Conservation (phyloP, 371 early-diverging fungal species). For the Rhizopus arrhizus region DNA sequence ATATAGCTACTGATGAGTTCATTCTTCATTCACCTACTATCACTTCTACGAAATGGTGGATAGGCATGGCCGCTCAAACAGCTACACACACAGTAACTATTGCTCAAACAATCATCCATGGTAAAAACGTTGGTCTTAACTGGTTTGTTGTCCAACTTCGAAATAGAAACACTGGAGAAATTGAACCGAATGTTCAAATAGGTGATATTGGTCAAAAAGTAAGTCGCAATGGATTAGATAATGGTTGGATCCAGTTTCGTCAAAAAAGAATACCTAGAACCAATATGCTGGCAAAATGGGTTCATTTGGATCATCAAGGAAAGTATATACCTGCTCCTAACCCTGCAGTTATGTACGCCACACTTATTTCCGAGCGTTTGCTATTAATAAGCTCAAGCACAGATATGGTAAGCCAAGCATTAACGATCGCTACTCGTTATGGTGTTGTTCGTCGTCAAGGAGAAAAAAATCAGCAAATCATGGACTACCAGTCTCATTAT, state of each 20-base stretch:
- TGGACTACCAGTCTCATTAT: slow-evolving; percentile 72
- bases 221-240: slow-evolving; percentile 84
- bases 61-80: slow-evolving; percentile 84
- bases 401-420: slow-evolving; percentile 49
- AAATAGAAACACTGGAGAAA: slow-evolving; percentile 67
- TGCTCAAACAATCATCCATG: slow-evolving; percentile 69
- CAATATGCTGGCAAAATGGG: slow-evolving; percentile 77
- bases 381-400: slow-evolving; percentile 42
- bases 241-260: slow-evolving; percentile 90
- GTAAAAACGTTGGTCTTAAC: slow-evolving; percentile 73
- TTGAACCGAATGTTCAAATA: slow-evolving; percentile 77
- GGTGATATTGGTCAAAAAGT: slow-evolving; percentile 87
- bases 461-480: slow-evolving; percentile 64
- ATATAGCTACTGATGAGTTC: slow-evolving; percentile 74
- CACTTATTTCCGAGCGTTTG: slow-evolving; percentile 70
- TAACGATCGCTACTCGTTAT: slow-evolving; percentile 73
- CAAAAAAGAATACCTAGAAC: slow-evolving; percentile 78
- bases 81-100: slow-evolving; percentile 74
- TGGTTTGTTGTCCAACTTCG: slow-evolving; percentile 88
- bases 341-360: slow-evolving; percentile 65
- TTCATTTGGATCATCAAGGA: slow-evolving; percentile 63
- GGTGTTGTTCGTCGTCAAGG: slow-evolving; percentile 72
- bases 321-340: slow-evolving; percentile 59
- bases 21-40: slow-evolving; percentile 84
- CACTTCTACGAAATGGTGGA: slow-evolving; percentile 94